A percentile compares a stretch with the other conserved stretches of the same genome.
Evolutionary conservation across 768 basidiomycete species (phyloP).

Genomic region (Auricularia sp.): DNA sequence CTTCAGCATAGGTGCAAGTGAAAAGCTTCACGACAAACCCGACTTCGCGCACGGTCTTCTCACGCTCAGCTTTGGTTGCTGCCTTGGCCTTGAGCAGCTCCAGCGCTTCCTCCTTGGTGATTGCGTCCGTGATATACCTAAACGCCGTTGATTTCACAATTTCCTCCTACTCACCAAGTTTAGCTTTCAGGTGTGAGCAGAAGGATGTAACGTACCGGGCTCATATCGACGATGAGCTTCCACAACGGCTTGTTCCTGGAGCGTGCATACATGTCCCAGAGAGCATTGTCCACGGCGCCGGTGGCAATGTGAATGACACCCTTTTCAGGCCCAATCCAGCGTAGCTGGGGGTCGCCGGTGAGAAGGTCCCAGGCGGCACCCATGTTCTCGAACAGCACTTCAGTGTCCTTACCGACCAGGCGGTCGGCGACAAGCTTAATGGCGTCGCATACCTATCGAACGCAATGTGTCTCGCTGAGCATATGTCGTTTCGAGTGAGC

Average conservation of each 20-base stretch:
- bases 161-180: conserved; percentile 45
- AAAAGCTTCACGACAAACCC: conserved; percentile 34
- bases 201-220: conserved; percentile 38
- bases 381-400: conserved; percentile 81
- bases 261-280: conserved; percentile 91
- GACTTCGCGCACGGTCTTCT: conserved; percentile 58
- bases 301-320: conserved; percentile 89
- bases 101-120: conserved; percentile 85
- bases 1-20: neutral
- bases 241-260: conserved; percentile 77
- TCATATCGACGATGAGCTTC: conserved; percentile 90
- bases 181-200: no score
- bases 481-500: no score
- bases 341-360: conserved; percentile 78
- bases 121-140: conserved; percentile 87
- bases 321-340: conserved; percentile 94
- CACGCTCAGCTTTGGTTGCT: conserved; percentile 66
- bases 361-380: conserved; percentile 84
- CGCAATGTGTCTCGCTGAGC: no score
- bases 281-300: conserved; percentile 80
- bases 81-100: conserved; percentile 70
- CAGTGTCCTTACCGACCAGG: conserved; percentile 71
- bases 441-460: conserved; percentile 60
- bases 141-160: conserved; percentile 68
- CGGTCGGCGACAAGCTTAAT: conserved; percentile 72